Base-by-base conservation (phyloP, 805 yeast genomes). In the Teunomyces funiuensis region DNA sequence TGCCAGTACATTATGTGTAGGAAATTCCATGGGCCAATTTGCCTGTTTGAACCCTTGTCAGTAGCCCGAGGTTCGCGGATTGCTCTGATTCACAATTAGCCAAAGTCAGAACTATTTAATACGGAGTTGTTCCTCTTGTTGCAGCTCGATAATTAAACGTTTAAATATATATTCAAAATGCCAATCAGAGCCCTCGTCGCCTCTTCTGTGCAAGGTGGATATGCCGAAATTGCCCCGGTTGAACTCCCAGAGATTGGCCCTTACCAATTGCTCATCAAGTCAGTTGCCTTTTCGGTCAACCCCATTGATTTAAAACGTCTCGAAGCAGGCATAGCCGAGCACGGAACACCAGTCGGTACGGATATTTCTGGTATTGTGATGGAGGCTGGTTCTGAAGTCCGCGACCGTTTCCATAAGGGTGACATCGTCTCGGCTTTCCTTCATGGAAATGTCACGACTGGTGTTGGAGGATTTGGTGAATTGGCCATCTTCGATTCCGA, bases 241-340 rank as follows among this genome's bases (percentile, higher is more conserved):
- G 59, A 66, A 6, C 46, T 66, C 9, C 70, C 73, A 14, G 58
- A 52, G 19, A 61, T 74, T 29, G 54, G 46, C 11, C 61, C 59
- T 20, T 57, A 40, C 36, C 43, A 43, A 37, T 37, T 82, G 11
- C 58, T 81, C 9, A 58, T 84, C 41, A 73, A 77, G 53, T 67
- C 77, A 5, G 58, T 60, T 15, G 80, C 85, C 7, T 74, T 60
- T 41, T 86, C 84, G 2, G 69, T 74, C 28, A 84, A 84, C 52
- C 89, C 88, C 30, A 77, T 84, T 5, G 90, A 84, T 54, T 82
- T 83, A 83, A 82, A 81, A 51, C 85, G 81, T 51, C 55, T 72
- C 31, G 67, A 53, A 3, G 55, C 40, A 36, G 52, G 65, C 6
- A 49, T 62, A 43, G 78, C 80, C 16, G 59, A 50, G 5, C 58